phyloP scores from a whole-genome alignment of 148 eudicot species.

The Silene conica region DNA sequence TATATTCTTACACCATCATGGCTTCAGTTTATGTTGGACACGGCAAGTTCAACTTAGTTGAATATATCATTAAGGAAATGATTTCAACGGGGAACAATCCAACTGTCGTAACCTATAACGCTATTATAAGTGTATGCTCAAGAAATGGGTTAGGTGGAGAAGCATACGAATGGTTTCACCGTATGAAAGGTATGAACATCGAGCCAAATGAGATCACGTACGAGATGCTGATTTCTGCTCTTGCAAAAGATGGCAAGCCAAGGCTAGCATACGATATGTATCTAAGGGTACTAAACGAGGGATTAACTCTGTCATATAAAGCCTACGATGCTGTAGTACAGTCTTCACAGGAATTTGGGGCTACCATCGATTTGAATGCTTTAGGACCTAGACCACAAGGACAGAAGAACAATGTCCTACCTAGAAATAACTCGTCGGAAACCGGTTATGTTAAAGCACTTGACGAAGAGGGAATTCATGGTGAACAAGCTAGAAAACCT shows the following conservation, averaged over 20 bases:
- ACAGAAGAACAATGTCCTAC: slow-evolving; percentile 42
- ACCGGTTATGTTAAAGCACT: slow-evolving; percentile 36
- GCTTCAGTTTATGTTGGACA: slow-evolving; percentile 74
- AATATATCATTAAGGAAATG: slow-evolving; percentile 67
- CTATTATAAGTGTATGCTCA: slow-evolving; percentile 72
- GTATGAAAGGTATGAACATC: slow-evolving; percentile 50
- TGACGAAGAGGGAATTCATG: slow-evolving; percentile 38
- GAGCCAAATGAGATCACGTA: slow-evolving; percentile 70
- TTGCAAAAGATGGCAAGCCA: slow-evolving; percentile 77
- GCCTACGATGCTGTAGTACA: slow-evolving; percentile 68
- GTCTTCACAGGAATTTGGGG: slow-evolving; percentile 41
- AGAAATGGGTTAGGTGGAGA: slow-evolving; percentile 42
- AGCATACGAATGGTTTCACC: slow-evolving; percentile 83
- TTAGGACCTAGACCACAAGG: slow-evolving; percentile 70
- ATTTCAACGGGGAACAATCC: slow-evolving; percentile 44
- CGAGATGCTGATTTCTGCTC: slow-evolving; percentile 70
- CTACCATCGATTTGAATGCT: slow-evolving; percentile 43
- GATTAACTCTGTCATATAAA: slow-evolving; percentile 49
- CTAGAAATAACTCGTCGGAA: slow-evolving; percentile 38
- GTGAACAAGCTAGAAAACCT: slow-evolving; percentile 22
- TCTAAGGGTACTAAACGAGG: slow-evolving; percentile 53
- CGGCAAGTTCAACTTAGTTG: slow-evolving; percentile 60
- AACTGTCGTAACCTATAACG: slow-evolving; percentile 83
- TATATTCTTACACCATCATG: slow-evolving; percentile 88
- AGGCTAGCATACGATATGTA: slow-evolving; percentile 77